phyloP scores from a whole-genome alignment of 228 moss, liverwort and hornwort species.

The Sphagnum fallax region DNA sequence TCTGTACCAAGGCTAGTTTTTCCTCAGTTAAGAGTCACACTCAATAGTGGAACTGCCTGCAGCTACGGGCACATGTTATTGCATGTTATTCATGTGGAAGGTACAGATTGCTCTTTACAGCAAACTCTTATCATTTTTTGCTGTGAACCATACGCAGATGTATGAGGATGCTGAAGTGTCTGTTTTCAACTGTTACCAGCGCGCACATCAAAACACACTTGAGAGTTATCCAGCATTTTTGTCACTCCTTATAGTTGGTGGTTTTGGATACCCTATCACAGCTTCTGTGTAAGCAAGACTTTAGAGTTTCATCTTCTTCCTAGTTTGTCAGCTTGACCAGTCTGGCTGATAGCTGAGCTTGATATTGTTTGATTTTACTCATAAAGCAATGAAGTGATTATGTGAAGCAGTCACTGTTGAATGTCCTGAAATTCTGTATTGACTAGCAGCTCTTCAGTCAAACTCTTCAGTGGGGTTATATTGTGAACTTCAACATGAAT shows the following conservation, averaged over 20 bases:
- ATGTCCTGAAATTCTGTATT: background rate
- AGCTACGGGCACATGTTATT: no score
- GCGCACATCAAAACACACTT: conserved; percentile 81
- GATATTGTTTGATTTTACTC: background rate
- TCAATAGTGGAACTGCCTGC: no score
- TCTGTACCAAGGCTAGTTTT: no score
- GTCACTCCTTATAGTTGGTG: conserved; percentile 50
- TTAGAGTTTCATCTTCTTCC: background rate
- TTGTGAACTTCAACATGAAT: background rate
- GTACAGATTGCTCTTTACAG: no score
- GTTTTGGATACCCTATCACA: conserved; percentile 70
- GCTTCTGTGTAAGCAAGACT: conserved; percentile 56
- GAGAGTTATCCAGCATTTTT: conserved; percentile 62
- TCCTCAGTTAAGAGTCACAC: no score
- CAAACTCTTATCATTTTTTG: no score
- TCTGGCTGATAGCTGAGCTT: background rate
- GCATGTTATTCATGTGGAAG: no score
- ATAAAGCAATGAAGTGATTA: background rate
- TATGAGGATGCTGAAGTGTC: conserved; percentile 82
- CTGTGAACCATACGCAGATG: conserved; percentile 24
- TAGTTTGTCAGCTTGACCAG: background rate
- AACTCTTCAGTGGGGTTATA: no score
- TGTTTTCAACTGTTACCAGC: conserved; percentile 89
- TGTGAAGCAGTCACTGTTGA: background rate
- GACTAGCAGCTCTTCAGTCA: no score